phyloP scores from a whole-genome alignment of 805 yeast genomes.

The Saccharomycopsis guyanensis region DNA sequence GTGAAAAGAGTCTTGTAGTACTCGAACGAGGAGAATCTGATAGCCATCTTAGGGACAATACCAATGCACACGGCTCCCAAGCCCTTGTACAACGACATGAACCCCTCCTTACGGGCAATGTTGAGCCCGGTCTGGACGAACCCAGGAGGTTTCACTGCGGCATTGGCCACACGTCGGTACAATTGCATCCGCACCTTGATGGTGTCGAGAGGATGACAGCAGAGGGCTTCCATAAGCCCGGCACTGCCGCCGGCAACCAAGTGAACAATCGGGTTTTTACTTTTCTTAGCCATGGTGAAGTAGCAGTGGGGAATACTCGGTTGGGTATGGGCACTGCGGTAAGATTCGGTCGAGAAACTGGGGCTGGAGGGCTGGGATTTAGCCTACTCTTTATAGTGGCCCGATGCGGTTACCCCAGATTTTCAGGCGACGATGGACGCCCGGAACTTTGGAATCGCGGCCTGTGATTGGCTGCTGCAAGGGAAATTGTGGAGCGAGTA shows the following conservation, averaged over 20 bases:
- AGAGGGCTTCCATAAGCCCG: constrained; percentile 93
- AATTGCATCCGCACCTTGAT: constrained; percentile 97
- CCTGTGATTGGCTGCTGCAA: not conserved
- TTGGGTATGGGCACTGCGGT: no score
- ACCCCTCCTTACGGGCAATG: constrained; percentile 73
- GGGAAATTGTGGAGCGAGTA: no score
- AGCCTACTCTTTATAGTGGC: not conserved
- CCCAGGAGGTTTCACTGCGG: constrained; percentile 65
- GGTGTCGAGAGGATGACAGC: constrained; percentile 97
- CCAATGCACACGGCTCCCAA: constrained; percentile 96
- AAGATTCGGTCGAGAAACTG: no score
- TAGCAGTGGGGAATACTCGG: no score
- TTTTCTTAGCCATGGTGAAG: constrained; percentile 22
- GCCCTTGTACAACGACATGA: constrained; percentile 87
- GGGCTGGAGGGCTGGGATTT: no score
- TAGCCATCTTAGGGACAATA: constrained; percentile 97
- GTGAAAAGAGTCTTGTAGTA: constrained; percentile 67
- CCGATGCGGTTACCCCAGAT: not conserved
- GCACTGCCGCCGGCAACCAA: constrained; percentile 94
- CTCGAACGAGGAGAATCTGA: constrained; percentile 91
- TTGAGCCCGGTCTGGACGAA: constrained; percentile 73
- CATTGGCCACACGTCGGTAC: constrained; percentile 56
- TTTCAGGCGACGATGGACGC: not conserved
- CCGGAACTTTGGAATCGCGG: not conserved
- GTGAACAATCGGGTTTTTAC: constrained; percentile 47